Conservation (phyloP, 1,139 yeast genomes). For the Pichia sp. region DNA sequence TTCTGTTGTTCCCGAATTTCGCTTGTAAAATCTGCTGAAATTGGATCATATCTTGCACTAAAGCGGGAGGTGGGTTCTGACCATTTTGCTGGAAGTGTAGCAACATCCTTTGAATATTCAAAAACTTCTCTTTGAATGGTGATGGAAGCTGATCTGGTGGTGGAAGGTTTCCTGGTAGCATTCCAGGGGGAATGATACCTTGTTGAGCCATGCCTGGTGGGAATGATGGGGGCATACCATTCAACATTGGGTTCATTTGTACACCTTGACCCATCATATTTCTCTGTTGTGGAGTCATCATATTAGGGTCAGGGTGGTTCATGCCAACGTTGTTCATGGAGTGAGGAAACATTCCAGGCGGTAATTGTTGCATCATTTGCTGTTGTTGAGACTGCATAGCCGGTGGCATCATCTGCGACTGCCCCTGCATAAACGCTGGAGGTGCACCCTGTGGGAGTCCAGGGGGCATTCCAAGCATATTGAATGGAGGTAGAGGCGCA, state of each 20-base stretch:
- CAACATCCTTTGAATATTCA: conserved; percentile 12
- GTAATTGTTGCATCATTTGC: conserved; percentile 1
- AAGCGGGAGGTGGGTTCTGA: conserved; percentile 13
- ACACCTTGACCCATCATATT: conserved; percentile 5
- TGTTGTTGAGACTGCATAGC: neutral
- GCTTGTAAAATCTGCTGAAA: conserved; percentile 8
- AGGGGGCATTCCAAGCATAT: too few relatives aligned
- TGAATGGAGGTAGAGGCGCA: too few relatives aligned
- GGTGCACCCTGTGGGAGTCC: too few relatives aligned
- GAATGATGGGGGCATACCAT: neutral
- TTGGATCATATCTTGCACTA: conserved; percentile 13
- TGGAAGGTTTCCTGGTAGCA: conserved; percentile 6
- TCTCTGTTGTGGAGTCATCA: too few relatives aligned
- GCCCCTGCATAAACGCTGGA: too few relatives aligned
- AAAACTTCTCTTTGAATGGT: conserved; percentile 9
- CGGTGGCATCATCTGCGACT: too few relatives aligned
- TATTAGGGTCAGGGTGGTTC: too few relatives aligned
- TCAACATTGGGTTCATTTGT: conserved; percentile 1
- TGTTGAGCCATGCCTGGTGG: conserved; percentile 2
- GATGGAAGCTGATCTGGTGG: conserved; percentile 16
- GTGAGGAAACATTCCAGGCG: too few relatives aligned
- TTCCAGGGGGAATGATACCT: neutral
- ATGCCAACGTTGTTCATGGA: too few relatives aligned
- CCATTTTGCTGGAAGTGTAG: conserved; percentile 13
- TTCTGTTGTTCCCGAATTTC: conserved; percentile 3